These are phyloP conservation scores for Apiotrichum gamsii DNA, from an alignment of 1,284 basidiomycete species.

Conservation along the genomic window DNA sequence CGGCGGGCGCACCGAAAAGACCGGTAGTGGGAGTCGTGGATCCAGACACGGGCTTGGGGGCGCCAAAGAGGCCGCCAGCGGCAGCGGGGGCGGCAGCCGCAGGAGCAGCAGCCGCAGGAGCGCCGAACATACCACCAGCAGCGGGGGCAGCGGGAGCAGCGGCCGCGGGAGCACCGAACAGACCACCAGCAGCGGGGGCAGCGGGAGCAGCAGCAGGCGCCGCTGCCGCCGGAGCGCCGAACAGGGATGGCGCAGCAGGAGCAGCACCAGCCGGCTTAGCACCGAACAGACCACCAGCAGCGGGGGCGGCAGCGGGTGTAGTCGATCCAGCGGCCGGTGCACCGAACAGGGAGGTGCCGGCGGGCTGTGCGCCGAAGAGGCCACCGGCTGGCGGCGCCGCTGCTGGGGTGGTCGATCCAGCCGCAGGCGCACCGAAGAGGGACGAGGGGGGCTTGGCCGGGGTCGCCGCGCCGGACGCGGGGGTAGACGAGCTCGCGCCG, in stretches of 20 bases:
- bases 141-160: slow-evolving; percentile 9
- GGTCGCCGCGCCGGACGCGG: slow-evolving; percentile 26
- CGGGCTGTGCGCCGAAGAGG: slow-evolving; percentile 24
- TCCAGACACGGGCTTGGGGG: slow-evolving; percentile 2
- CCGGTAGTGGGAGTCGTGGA: not conserved
- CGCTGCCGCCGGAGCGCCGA: too few species aligned
- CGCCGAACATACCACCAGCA: slow-evolving; percentile 28
- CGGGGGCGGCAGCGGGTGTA: slow-evolving; percentile 32
- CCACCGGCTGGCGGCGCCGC: slow-evolving; percentile 25
- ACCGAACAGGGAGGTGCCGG: too few species aligned
- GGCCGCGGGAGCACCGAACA: slow-evolving; percentile 17
- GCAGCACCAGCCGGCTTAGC: slow-evolving; percentile 4
- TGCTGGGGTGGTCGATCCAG: slow-evolving; percentile 30
- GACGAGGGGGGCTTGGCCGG: slow-evolving; percentile 38
- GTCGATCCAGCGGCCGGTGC: slow-evolving; percentile 30
- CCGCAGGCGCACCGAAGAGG: slow-evolving; percentile 32
- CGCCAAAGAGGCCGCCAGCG: slow-evolving; percentile 10
- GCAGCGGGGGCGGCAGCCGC: slow-evolving; percentile 8
- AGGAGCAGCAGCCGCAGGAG: slow-evolving; percentile 9
- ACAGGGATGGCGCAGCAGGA: too few species aligned
- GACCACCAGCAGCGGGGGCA: slow-evolving; percentile 12
- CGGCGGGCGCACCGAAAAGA: slow-evolving; percentile 6
- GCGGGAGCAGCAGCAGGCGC: slow-evolving; percentile 8
- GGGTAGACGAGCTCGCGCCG: slow-evolving; percentile 17
- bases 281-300: slow-evolving; percentile 27